phyloP scores from a whole-genome alignment of 129 eudicot genomes.

The Lonicera japonica region DNA sequence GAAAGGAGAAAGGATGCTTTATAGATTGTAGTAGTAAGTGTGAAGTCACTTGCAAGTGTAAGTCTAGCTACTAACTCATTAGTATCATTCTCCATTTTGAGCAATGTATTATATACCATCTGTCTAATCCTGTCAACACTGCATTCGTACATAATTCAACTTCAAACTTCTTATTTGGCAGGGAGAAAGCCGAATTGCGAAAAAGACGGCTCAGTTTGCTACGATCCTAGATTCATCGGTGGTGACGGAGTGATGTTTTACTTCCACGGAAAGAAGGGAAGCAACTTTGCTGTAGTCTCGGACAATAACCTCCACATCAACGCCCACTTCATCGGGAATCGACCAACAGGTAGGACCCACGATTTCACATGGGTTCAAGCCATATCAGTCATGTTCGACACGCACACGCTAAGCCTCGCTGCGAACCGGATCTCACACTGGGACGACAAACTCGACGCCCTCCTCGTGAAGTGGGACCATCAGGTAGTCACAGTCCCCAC shows the following conservation, averaged over 20 bases:
- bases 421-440: not conserved
- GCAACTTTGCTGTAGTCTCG: slow-evolving; percentile 42
- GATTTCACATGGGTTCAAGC: slow-evolving; percentile 76
- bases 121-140: too few species aligned
- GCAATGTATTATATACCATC: too few species aligned
- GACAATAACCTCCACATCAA: slow-evolving; percentile 63
- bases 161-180: slow-evolving; percentile 8
- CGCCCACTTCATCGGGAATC: slow-evolving; percentile 54
- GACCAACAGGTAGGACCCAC: slow-evolving; percentile 48
- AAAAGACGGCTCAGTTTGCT: slow-evolving; percentile 49
- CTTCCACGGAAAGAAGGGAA: slow-evolving; percentile 60
- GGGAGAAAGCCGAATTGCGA: slow-evolving; percentile 51
- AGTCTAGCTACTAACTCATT: slow-evolving; percentile 9
- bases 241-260: slow-evolving; percentile 71
- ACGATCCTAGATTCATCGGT: slow-evolving; percentile 61
- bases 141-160: not conserved
- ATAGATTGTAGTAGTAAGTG: slow-evolving; percentile 50
- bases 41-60: slow-evolving; percentile 71
- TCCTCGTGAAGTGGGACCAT: not conserved
- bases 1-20: slow-evolving; percentile 53
- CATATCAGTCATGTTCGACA: slow-evolving; percentile 17
- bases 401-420: not conserved
- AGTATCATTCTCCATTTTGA: not conserved
- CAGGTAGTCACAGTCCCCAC: not conserved
- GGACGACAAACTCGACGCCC: not conserved